A percentile compares a stretch with the other conserved stretches of the same genome.
Evolutionary conservation across 2,329 filamentous ascomycete species (phyloP).

Genomic region (Mollisiaceae sp.): DNA sequence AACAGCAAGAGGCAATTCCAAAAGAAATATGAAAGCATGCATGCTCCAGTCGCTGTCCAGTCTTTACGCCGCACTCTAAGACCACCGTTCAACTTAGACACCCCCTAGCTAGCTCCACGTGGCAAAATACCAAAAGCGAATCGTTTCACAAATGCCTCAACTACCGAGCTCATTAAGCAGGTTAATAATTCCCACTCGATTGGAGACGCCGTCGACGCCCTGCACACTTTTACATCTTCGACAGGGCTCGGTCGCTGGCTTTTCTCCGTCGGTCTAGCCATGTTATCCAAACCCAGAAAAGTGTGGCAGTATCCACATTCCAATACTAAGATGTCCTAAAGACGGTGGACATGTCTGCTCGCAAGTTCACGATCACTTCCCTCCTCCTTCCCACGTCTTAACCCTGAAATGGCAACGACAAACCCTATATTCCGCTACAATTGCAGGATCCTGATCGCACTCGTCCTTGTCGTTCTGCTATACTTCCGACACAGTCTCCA

Average conservation of each 20-base stretch:
- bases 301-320: background rate
- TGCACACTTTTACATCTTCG: background rate
- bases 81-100: background rate
- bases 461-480: background rate
- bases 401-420: background rate
- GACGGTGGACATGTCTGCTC: background rate
- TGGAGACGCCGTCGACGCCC: background rate
- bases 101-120: background rate
- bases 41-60: background rate
- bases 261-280: conserved; percentile 5
- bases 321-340: background rate
- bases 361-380: background rate
- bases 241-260: conserved; percentile 4
- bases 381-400: background rate
- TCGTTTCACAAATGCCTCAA: conserved; percentile 7
- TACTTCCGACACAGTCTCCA: conserved; percentile 3
- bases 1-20: background rate
- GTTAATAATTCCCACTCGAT: background rate
- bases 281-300: background rate
- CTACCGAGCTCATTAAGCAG: conserved; percentile 6
- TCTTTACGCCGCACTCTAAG: background rate
- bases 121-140: background rate
- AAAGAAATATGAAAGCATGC: background rate
- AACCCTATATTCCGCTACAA: background rate
- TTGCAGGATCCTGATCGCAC: background rate